A percentile compares a stretch with the other conserved stretches of the same genome.
Conservation (phyloP, 176 grass and related monocot species). For the Carex kokanica region DNA sequence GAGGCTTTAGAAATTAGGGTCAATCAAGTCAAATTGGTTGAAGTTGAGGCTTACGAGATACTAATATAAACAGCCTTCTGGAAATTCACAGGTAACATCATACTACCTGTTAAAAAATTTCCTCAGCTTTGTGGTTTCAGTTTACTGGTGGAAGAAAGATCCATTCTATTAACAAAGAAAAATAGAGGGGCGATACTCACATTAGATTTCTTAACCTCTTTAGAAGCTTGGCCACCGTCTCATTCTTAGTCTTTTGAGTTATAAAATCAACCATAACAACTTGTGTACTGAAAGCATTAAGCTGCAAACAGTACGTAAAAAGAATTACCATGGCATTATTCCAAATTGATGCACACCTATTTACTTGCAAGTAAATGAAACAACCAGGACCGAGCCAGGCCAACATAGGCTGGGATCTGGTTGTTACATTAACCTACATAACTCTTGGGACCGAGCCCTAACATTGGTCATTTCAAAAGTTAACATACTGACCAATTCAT, state of each 20-base stretch:
- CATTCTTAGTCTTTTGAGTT: constrained; percentile 54
- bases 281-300: constrained; percentile 88
- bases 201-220: constrained; percentile 85
- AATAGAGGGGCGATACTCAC: constrained; percentile 38
- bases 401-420: too few relatives aligned
- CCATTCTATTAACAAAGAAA: not conserved
- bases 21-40: not conserved
- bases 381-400: not conserved
- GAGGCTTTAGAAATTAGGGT: not conserved
- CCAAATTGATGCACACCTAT: not conserved
- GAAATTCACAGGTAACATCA: not conserved
- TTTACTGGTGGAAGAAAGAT: constrained; percentile 3
- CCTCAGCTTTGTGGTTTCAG: not conserved
- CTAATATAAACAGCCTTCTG: not conserved
- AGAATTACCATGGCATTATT: not conserved
- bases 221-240: constrained; percentile 60
- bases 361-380: constrained; percentile 3
- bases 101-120: not conserved
- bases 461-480: not conserved
- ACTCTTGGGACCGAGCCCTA: too few relatives aligned
- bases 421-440: too few relatives aligned
- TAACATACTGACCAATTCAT: not conserved
- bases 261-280: constrained; percentile 54
- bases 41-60: constrained; percentile 1
- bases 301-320: constrained; percentile 49